Evolutionary conservation across 2,329 filamentous ascomycete species (phyloP), one percentile per base, ranked within the genome.

Genomic region (Pseudogymnoascus sp.): DNA sequence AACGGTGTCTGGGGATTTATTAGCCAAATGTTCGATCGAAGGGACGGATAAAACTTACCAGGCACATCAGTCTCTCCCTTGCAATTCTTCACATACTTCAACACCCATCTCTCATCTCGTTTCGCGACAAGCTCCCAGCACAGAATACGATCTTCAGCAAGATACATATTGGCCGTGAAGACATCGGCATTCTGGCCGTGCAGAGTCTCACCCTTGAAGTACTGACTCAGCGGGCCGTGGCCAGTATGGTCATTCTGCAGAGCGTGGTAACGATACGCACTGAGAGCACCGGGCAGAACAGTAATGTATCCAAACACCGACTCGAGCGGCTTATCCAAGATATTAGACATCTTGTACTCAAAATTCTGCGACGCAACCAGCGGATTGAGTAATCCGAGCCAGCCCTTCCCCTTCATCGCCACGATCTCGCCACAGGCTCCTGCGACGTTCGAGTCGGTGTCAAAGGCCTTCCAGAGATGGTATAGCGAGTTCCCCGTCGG

Each of bases 281-380:
- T 96, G 61, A 99, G 83, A 0, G 95, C 95, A 76, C 95, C 96
- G 0, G 95, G 96, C 67, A 99, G 79, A 69, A 99, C 95, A 5
- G 93, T 97, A 69, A 99, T 99, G 74, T 97, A 99, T 1, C 95
- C 95, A 74, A 99, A 99, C 0, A 96, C 93, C 0, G 91, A 96
- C 75, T 99, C 95, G 1, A 99, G 80, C 0, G 95, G 95, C 76
- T 99, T 99, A 75, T 99, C 95, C 25, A 99, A 82, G 71, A 99
- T 99, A 71, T 99, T 99, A 42, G 92, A 96, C 91, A 99, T 97
- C 77, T 99, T 99, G 81, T 99, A 99, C 79, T 99, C 95, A 69
- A 99, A 99, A 74, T 99, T 99, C 72, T 99, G 95, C 53, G 92
- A 96, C 0, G 95, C 95, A 14, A 99, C 93, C 5, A 99, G 81